Percentiles rank a stretch among this genome's conserved stretches.
phyloP scores from a whole-genome alignment of 1,284 basidiomycete species.

The Ceratobasidium papillatum region DNA sequence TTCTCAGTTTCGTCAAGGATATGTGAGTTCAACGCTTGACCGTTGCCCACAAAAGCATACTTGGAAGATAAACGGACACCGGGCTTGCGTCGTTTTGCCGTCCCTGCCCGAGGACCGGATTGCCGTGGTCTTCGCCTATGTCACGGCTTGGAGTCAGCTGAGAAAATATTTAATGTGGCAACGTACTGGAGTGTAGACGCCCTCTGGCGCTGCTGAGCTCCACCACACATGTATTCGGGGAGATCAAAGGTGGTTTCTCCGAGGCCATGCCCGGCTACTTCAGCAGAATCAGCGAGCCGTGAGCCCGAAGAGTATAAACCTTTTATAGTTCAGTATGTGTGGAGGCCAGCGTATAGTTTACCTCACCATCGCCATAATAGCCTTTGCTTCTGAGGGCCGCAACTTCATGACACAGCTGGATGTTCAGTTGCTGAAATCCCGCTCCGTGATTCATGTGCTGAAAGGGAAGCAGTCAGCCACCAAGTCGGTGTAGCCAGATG shows the following conservation, averaged over 20 bases:
- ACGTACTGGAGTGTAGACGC: constrained; percentile 21
- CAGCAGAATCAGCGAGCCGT: constrained; percentile 69
- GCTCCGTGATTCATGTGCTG: constrained; percentile 82
- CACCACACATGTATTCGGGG: constrained; percentile 84
- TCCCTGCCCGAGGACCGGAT: constrained; percentile 57
- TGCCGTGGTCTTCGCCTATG: constrained; percentile 6
- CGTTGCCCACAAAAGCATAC: constrained; percentile 65
- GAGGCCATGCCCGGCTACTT: constrained; percentile 61
- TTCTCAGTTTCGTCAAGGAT: constrained; percentile 55
- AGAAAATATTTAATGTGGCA: background rate
- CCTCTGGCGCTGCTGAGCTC: constrained; percentile 61
- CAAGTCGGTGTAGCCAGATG: background rate
- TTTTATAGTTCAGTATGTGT: constrained; percentile 49
- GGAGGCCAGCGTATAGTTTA: background rate
- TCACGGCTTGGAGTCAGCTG: background rate
- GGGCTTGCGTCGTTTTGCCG: constrained; percentile 70
- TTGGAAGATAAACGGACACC: constrained; percentile 70
- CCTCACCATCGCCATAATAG: constrained; percentile 79
- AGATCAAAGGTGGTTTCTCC: constrained; percentile 60
- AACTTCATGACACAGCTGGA: constrained; percentile 68
- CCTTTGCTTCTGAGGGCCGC: constrained; percentile 70
- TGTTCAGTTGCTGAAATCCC: constrained; percentile 76
- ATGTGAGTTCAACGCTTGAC: constrained; percentile 61
- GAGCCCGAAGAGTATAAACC: constrained; percentile 82
- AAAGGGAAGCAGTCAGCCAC: constrained; percentile 16